Base-by-base conservation (phyloP, 2,329 filamentous ascomycete genomes). In the Aspergillus sp. region DNA sequence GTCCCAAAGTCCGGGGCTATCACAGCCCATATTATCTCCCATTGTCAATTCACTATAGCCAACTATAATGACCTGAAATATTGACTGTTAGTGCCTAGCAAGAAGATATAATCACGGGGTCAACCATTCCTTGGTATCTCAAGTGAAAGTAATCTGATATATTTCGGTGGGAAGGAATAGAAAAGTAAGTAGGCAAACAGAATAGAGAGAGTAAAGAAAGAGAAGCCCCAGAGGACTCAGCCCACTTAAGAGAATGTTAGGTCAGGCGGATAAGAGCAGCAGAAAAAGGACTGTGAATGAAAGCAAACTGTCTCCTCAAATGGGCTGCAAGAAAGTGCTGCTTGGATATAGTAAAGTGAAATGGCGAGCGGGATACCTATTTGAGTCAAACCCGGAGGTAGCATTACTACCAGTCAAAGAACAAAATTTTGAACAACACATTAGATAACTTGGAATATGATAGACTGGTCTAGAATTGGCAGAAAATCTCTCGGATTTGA, bases 1-100 rank as follows among this genome's bases (percentile, higher is more conserved):
- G 19, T 30, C 33, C 49, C 52, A 58, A 6, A 56, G 51, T n/a
- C 59, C 50, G 7, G 48, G 57, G 30, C 42, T 44, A 39, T 53
- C 34, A 30, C 39, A 47, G 15, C n/a, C 22, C 3, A n/a, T 41
- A 7, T 47, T 42, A 4, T n/a, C 24, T 33, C 24, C 44, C 55
- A 48, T 48, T 6, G 15, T 7, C 5, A 13, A 22, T 44, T 13
- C 11, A 20, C 11, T 9, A 11, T 12, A 30, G 9, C 12, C 22
- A 27, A 30, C 22, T 5, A 6, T n/a, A 27, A 22, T 27, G 41
- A 37, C 34, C 12, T 30, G 22, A 7, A 44, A 12, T 11, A 20
- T 15, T 15, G 12, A 12, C 7, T 22, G 11, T 44, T 8, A 22
- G 17, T 44, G 9, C 27, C 27, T 11, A 20, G 17, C 12, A 44